Base-by-base conservation (phyloP, 2,329 filamentous ascomycete genomes). In the Scedosporium boydii region DNA sequence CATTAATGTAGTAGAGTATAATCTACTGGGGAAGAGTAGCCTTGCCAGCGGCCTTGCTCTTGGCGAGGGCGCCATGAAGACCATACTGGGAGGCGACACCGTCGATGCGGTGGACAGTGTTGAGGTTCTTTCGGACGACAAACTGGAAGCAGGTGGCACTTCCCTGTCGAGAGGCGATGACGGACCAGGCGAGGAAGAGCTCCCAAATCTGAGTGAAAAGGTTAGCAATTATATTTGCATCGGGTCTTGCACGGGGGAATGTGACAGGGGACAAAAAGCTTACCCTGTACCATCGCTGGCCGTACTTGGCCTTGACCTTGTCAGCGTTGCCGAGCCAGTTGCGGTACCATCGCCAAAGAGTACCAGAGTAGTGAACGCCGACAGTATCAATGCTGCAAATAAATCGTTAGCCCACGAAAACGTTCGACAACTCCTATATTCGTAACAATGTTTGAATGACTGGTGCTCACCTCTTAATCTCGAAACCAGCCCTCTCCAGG, bases 261-360 rank as follows among this genome's bases (percentile, higher is more conserved):
- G 23, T 60, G 46, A 29, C n/a, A n/a, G n/a, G 6, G 44, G 26
- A 5, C 27, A 5, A 2, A 27, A 59, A 61, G 67, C 89, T 80
- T 83, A 93, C 90, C 75, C 93, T 87, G 85, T 90, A 99, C 95
- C 95, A 99, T 72, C 90, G 84, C 73, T 89, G 87, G 71, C 95
- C 95, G 73, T 98, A 98, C 83, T 97, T 98, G 72, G 90, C 91
- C 76, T 89, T 85, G 65, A 97, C 90, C 81, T 96, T 96, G 64
- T 96, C 91, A 69, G 84, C 82, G 83, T 98, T 98, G 77, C 82
- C 91, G 75, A 97, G 84, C 95, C 95, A 98, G 84, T 98, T 98
- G 68, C 95, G 85, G 82, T 98, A 98, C 95, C 95, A 98, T 73
- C 90, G 86, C 95, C 95, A 98, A 66, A 99, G 80, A 29, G 95